phyloP scores from a whole-genome alignment of 2,329 filamentous ascomycete genomes.

The Pestalotiopsis fici region DNA sequence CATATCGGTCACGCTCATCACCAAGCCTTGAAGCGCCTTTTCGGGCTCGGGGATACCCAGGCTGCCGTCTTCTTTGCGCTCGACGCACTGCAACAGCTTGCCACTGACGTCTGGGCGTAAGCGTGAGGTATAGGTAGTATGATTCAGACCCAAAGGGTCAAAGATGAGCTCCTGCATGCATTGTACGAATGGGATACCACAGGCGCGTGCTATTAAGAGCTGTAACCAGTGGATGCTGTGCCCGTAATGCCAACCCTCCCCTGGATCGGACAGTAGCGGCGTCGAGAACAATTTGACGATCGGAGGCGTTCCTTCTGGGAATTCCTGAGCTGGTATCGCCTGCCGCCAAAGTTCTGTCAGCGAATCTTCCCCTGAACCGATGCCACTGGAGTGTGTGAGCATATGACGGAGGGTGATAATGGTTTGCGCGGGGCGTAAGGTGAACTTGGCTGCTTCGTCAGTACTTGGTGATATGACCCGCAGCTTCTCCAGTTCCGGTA shows the following conservation, averaged over 20 bases:
- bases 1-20: constrained; percentile 22
- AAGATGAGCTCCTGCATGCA: constrained; percentile 22
- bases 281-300: constrained; percentile 27
- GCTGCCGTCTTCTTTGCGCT: constrained; percentile 9
- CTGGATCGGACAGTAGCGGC: constrained; percentile 45
- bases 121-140: constrained; percentile 19
- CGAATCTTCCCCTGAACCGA: constrained; percentile 35
- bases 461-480: constrained; percentile 43
- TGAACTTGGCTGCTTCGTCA: constrained; percentile 21
- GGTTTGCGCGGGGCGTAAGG: background rate
- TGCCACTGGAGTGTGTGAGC: constrained; percentile 47
- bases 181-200: constrained; percentile 16
- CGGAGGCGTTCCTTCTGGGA: background rate
- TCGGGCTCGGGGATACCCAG: constrained; percentile 10
- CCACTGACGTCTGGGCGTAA: constrained; percentile 17
- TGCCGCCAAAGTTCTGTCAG: background rate
- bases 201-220: constrained; percentile 29
- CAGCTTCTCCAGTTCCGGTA: constrained; percentile 44
- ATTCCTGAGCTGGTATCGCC: background rate
- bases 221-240: constrained; percentile 42
- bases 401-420: constrained; percentile 46
- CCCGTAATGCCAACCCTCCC: constrained; percentile 42
- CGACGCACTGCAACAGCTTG: constrained; percentile 18
- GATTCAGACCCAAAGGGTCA: constrained; percentile 16
- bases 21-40: constrained; percentile 14